phyloP scores from a whole-genome alignment of 2,329 filamentous ascomycete genomes.

The Xylaria sp. region DNA sequence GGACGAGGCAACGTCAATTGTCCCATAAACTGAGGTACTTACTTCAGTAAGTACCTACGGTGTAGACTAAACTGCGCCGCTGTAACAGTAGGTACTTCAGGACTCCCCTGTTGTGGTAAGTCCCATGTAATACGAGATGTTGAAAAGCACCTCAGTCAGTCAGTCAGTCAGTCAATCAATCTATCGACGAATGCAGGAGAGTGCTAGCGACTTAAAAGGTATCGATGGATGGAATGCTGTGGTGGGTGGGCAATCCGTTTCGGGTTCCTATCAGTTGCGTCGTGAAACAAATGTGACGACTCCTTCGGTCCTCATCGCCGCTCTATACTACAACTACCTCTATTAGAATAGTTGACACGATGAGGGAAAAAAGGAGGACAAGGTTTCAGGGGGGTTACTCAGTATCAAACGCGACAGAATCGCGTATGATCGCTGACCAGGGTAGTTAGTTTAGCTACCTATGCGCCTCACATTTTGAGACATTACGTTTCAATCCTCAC shows the following conservation, averaged over 20 bases:
- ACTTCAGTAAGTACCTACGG: no score
- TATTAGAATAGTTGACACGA: no score
- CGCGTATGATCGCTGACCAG: constrained; percentile 36
- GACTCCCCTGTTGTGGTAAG: not conserved
- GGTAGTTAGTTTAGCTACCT: no score
- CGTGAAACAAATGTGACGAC: constrained; percentile 26
- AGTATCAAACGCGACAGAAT: constrained; percentile 1
- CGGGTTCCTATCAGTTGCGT: not conserved
- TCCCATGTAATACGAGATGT: not conserved
- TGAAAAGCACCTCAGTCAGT: not conserved
- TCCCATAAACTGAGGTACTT: not conserved
- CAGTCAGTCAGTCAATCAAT: no score
- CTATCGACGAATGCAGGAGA: constrained; percentile 9
- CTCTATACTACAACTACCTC: no score
- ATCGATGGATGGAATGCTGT: not conserved
- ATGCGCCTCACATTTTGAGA: no score
- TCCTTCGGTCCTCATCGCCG: constrained; percentile 5
- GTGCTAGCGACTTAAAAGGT: not conserved
- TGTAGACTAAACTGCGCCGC: no score
- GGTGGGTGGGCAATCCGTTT: constrained; percentile 8
- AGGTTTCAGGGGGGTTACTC: no score
- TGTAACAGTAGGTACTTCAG: no score
- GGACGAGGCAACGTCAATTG: not conserved
- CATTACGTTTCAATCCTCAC: no score
- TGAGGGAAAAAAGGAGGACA: not conserved